These are phyloP conservation scores for Sporothrix protearum DNA, from an alignment of 2,329 filamentous ascomycete species.

Conservation along the genomic window DNA sequence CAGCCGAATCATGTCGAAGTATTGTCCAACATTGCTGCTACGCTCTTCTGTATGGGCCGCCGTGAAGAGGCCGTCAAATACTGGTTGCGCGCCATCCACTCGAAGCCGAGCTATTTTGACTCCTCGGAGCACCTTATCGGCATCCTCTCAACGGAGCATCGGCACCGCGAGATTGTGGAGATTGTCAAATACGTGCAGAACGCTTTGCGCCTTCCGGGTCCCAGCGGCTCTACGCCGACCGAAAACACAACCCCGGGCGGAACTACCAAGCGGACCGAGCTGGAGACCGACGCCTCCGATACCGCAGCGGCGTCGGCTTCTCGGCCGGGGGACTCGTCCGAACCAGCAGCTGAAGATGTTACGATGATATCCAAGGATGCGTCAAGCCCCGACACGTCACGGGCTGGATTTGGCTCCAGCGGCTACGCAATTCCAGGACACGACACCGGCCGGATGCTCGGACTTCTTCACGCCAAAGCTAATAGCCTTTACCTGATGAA, in stretches of 20 bases:
- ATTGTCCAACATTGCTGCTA: slow-evolving; percentile 87
- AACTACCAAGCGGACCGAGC: background rate
- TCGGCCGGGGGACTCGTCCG: background rate
- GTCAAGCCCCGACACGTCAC: slow-evolving; percentile 24
- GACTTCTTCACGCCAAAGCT: slow-evolving; percentile 95
- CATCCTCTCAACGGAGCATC: slow-evolving; percentile 74
- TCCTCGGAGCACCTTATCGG: slow-evolving; percentile 92
- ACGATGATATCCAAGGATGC: background rate
- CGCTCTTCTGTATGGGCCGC: slow-evolving; percentile 76
- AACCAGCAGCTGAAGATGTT: background rate
- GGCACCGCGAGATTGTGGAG: slow-evolving; percentile 78
- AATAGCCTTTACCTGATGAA: slow-evolving; percentile 94
- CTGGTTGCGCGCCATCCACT: slow-evolving; percentile 80
- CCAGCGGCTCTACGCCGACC: slow-evolving; percentile 9
- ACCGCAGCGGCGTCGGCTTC: background rate
- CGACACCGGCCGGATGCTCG: slow-evolving; percentile 89
- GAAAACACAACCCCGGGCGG: background rate
- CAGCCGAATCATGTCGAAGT: slow-evolving; percentile 77
- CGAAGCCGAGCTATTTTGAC: slow-evolving; percentile 85
- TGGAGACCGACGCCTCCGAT: background rate
- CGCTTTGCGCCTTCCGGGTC: slow-evolving; percentile 52
- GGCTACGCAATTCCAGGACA: slow-evolving; percentile 79
- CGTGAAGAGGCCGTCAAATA: slow-evolving; percentile 79
- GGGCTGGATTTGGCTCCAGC: slow-evolving; percentile 65
- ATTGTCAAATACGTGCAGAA: slow-evolving; percentile 83